These are phyloP conservation scores for Aegle marmelos DNA, from an alignment of 345 rosid species.

Conservation along the genomic window DNA sequence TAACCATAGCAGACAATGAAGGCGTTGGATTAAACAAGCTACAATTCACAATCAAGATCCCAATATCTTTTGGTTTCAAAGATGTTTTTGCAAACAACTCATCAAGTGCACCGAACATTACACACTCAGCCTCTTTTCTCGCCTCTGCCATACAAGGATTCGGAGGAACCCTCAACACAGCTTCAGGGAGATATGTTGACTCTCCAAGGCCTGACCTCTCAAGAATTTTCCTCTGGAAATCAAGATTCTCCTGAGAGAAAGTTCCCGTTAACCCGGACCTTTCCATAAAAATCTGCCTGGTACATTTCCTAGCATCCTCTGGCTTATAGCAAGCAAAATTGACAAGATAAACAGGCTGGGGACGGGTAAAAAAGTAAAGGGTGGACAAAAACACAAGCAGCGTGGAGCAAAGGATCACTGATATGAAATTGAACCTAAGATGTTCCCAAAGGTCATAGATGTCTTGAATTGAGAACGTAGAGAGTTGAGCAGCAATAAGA, in stretches of 20 bases:
- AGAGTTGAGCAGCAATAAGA: constrained; percentile 35
- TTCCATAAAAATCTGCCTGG: constrained; percentile 39
- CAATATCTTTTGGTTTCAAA: constrained; percentile 43
- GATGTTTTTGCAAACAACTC: constrained; percentile 41
- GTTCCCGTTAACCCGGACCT: constrained; percentile 27
- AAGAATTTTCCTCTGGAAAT: constrained; percentile 44
- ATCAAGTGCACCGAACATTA: constrained; percentile 53
- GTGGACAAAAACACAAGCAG: constrained; percentile 42
- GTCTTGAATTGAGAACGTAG: constrained; percentile 37
- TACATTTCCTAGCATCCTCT: constrained; percentile 31
- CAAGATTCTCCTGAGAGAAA: constrained; percentile 38
- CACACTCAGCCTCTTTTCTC: constrained; percentile 47
- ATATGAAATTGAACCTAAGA: constrained; percentile 49
- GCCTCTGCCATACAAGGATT: constrained; percentile 47
- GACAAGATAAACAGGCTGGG: constrained; percentile 43
- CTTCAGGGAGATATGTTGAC: constrained; percentile 47
- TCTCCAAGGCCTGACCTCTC: constrained; percentile 59
- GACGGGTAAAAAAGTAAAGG: constrained; percentile 44
- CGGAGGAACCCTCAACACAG: constrained; percentile 36
- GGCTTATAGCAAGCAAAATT: constrained; percentile 48
- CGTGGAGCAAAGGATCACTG: constrained; percentile 39
- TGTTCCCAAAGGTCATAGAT: constrained; percentile 48
- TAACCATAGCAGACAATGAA: constrained; percentile 49
- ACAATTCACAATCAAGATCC: constrained; percentile 47
- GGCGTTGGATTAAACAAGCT: constrained; percentile 58